Base-by-base conservation (phyloP, 2,329 filamentous ascomycete species). In the Helotiales sp. region DNA sequence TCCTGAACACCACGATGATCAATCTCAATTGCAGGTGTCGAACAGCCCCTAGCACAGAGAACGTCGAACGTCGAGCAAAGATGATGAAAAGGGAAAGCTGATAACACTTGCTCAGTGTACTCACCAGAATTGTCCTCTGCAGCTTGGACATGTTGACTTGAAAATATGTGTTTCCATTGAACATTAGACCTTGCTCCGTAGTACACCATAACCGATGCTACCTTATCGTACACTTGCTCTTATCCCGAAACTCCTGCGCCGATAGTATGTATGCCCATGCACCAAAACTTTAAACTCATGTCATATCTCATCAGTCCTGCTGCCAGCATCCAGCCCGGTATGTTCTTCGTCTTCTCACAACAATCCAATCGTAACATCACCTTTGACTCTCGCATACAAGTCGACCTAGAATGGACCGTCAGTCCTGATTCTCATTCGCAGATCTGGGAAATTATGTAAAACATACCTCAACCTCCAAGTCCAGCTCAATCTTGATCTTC, bases 401-500 rank as follows among this genome's bases (percentile, higher is more conserved):
- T 66, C 64, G 36, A 66, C 64, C 62, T 66, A 22, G 52, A 44
- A 51, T 42, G 59, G 2, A 42, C 6, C 40, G 13, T 22, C 22
- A 53, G 33, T n/a, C 31, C n/a, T 24, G 30, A 40, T 25, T 34
- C 19, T 44, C 57, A 29, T 3, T 55, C 55, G 17, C 58, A 54
- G 4, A 17, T 24, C 15, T 34, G 27, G 15, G 38, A 27, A 24
- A 13, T n/a, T n/a, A 4, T 24, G 2, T 5, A 25, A 2, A 69
- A 70, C 72, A 67, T 63, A 72, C 70, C 70, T 73, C 66, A 52
- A 68, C 66, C 57, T 69, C 67, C 50, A 67, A 65, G 65, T 74
- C 72, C 56, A 74, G 48, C 63, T 74, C 72, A 60, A 74, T 73
- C 66, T 73, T 73, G 55, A 74, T 71, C 59, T 72, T 73, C 63